These are phyloP conservation scores for Ophiosphaerella herpotricha DNA, from an alignment of 2,329 filamentous ascomycete genomes.

Conservation along the genomic window DNA sequence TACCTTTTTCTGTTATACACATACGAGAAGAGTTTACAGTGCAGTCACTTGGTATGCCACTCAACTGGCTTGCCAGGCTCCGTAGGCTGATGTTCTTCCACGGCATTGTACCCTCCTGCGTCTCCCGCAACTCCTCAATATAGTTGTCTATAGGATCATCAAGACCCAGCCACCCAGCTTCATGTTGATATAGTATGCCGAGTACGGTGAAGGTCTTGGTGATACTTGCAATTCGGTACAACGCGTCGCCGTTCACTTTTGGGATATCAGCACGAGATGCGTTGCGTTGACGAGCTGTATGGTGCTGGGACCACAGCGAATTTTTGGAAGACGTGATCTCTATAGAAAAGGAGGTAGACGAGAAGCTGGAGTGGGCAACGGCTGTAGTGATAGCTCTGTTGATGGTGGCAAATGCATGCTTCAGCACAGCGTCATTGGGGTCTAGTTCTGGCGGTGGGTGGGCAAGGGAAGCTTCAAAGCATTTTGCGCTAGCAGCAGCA, in stretches of 20 bases:
- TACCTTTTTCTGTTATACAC: slow-evolving; percentile 29
- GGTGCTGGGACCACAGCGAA: slow-evolving; percentile 46
- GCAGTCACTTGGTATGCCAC: slow-evolving; percentile 50
- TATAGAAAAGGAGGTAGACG: slow-evolving; percentile 47
- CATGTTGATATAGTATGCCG: slow-evolving; percentile 39
- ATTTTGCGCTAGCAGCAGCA: slow-evolving; percentile 26
- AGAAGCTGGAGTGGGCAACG: slow-evolving; percentile 35
- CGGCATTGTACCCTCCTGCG: slow-evolving; percentile 35
- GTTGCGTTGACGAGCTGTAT: slow-evolving; percentile 46
- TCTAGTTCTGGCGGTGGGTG: slow-evolving; percentile 45
- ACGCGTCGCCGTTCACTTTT: slow-evolving; percentile 44
- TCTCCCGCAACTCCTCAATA: slow-evolving; percentile 34
- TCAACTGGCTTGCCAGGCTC: slow-evolving; percentile 49
- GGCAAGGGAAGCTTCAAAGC: slow-evolving; percentile 45
- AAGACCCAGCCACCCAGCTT: slow-evolving; percentile 40
- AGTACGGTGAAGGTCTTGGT: slow-evolving; percentile 44
- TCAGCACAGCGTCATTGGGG: slow-evolving; percentile 28
- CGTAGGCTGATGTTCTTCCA: slow-evolving; percentile 52
- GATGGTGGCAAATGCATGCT: slow-evolving; percentile 38
- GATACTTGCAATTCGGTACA: slow-evolving; percentile 49
- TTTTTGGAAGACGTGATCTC: slow-evolving; percentile 47
- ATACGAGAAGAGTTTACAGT: slow-evolving; percentile 4
- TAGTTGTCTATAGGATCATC: slow-evolving; percentile 42
- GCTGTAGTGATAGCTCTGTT: slow-evolving; percentile 26
- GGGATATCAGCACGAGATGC: slow-evolving; percentile 42